These are phyloP conservation scores for Microstegium vimineum DNA, from an alignment of 176 grass and related monocot species.

Conservation along the genomic window DNA sequence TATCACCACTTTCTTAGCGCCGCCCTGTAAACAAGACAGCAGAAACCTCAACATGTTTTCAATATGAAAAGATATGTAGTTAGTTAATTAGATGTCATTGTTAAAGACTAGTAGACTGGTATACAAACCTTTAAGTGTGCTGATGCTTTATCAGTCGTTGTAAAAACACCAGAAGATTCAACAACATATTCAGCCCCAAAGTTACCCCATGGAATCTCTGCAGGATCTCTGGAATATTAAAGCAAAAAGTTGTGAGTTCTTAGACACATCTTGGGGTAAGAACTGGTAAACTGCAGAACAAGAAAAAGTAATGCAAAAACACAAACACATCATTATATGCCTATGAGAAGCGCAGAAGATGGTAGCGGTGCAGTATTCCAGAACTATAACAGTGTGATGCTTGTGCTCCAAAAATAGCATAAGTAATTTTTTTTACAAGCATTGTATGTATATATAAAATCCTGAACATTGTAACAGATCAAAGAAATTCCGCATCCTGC, in stretches of 20 bases:
- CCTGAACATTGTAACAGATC: background rate
- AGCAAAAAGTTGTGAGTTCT: background rate
- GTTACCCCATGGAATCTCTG: slow-evolving; percentile 85
- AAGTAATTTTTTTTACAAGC: background rate
- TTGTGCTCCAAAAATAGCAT: background rate
- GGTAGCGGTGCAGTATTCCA: background rate
- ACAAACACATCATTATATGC: background rate
- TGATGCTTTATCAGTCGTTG: slow-evolving; percentile 70
- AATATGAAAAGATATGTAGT: background rate
- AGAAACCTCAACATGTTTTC: slow-evolving; percentile 21
- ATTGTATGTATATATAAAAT: background rate
- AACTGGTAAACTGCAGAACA: slow-evolving; percentile 7
- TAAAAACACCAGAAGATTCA: slow-evolving; percentile 98
- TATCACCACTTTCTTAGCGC: slow-evolving; percentile 98
- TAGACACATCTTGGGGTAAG: background rate
- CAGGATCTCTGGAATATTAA: slow-evolving; percentile 66
- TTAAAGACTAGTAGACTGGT: background rate
- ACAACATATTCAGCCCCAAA: slow-evolving; percentile 88
- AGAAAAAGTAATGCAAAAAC: background rate
- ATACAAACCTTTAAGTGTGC: slow-evolving; percentile 78
- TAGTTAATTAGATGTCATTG: background rate
- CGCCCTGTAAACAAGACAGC: slow-evolving; percentile 53
- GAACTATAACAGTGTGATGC: background rate
- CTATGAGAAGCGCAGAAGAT: background rate
- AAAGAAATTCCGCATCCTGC: background rate